These are phyloP conservation scores for Reutealis trisperma DNA, from an alignment of 345 rosid species.

Conservation along the genomic window DNA sequence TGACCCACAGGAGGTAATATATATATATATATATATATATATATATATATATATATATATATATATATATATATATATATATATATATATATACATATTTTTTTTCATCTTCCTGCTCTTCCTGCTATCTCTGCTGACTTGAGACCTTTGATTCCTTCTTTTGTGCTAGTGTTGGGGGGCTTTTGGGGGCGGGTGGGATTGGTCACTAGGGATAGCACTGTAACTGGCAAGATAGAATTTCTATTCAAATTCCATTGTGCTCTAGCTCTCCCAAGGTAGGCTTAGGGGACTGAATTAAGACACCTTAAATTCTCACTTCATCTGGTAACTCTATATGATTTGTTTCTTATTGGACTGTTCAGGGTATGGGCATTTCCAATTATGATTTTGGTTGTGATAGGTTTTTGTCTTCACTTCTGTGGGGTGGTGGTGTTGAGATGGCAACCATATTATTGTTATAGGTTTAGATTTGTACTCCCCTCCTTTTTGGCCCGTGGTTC, in stretches of 20 bases:
- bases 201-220: background rate
- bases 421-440: background rate
- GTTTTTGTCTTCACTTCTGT: background rate
- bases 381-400: background rate
- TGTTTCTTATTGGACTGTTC: background rate
- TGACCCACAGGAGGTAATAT: constrained; percentile 84
- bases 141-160: background rate
- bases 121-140: background rate
- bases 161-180: background rate
- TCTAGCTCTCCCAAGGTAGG: background rate
- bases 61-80: too few species aligned
- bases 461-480: background rate
- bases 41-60: too few species aligned
- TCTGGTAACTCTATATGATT: background rate
- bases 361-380: background rate
- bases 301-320: background rate
- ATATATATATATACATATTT: too few species aligned
- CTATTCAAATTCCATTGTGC: background rate
- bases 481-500: background rate
- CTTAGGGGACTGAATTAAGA: background rate
- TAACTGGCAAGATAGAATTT: background rate
- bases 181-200: background rate
- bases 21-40: too few species aligned
- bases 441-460: too few species aligned
- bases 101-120: background rate